Base-by-base conservation (phyloP, 2,329 filamentous ascomycete species). In the Apiospora marii region DNA sequence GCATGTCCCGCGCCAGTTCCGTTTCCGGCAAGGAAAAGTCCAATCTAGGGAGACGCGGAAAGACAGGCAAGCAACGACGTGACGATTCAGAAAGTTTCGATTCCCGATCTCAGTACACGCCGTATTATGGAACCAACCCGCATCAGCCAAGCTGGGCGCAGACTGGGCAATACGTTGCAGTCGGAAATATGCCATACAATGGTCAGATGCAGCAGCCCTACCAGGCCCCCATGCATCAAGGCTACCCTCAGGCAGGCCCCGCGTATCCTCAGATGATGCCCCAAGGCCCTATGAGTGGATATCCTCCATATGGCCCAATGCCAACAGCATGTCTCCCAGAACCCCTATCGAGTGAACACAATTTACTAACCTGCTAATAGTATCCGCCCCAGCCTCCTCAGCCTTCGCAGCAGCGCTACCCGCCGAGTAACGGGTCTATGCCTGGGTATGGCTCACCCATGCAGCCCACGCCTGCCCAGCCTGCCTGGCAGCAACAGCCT, bases 1-100 rank as follows among this genome's bases (percentile, higher is more conserved):
- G 93, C 73, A 87, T 95, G 76, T 98, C 96, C 27, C 90, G 95
- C 68, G 94, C 95, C 27, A 98, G 95, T 81, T 98, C 96, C 5
- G 90, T 93, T 7, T 94, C 92, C 61, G 93, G 93, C 34, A 94
- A 93, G 80, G 95, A 95, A 79, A 96, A 90, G 79, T 87, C 88
- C 61, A 92, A 90, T 75, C 87, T 91, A 75, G 90, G 91, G 67
- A 94, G 94, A 78, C 86, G 93, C 89, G 84, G 91, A 82, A 86
- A 93, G 88, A 79, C 91, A 82, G 80, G 83, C 73, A 91, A 90
- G 79, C 89, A 91, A 76, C 87, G 90, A 58, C 86, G 90, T 67
- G 89, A 91, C 74, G 90, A 92, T 78, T 90, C 89, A 0, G 90
- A 92, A 75, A 88, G 86, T 75, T 92, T 92, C 74, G 91, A 92